These are phyloP conservation scores for Aspergillus pseudotamarii DNA, from an alignment of 2,329 filamentous ascomycete species.

Conservation along the genomic window DNA sequence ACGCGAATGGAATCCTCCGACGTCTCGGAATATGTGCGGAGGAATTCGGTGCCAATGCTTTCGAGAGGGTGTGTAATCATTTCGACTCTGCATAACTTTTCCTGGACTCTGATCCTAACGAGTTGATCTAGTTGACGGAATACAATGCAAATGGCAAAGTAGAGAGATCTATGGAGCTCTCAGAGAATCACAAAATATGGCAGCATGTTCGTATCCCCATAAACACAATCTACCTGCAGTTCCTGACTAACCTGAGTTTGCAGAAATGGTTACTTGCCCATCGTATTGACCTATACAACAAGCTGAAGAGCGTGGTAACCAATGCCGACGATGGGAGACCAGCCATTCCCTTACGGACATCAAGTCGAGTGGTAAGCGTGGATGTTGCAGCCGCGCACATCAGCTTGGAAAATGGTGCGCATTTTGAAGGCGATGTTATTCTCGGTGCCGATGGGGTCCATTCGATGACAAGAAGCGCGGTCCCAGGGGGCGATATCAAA, in stretches of 20 bases:
- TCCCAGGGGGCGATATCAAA: constrained; percentile 32
- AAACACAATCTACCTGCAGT: background rate
- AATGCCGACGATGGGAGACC: background rate
- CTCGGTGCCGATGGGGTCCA: constrained; percentile 56
- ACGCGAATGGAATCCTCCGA: constrained; percentile 58
- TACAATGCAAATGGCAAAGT: background rate
- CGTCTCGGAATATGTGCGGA: constrained; percentile 42
- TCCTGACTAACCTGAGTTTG: background rate
- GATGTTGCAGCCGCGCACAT: constrained; percentile 42
- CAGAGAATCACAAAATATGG: background rate
- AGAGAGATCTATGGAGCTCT: background rate
- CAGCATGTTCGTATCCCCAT: background rate
- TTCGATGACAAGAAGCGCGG: constrained; percentile 24
- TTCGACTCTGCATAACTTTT: background rate
- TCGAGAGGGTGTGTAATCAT: background rate
- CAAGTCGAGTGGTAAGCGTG: constrained; percentile 40
- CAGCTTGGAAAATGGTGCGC: constrained; percentile 47
- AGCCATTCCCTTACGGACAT: background rate
- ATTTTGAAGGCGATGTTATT: constrained; percentile 50
- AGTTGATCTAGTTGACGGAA: background rate
- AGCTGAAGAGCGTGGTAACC: constrained; percentile 48
- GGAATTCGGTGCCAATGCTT: constrained; percentile 5
- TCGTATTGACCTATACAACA: constrained; percentile 53
- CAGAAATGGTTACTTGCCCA: constrained; percentile 54
- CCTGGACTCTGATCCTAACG: background rate